Conservation (phyloP, 1,284 basidiomycete species). For the Ustilago curta region DNA sequence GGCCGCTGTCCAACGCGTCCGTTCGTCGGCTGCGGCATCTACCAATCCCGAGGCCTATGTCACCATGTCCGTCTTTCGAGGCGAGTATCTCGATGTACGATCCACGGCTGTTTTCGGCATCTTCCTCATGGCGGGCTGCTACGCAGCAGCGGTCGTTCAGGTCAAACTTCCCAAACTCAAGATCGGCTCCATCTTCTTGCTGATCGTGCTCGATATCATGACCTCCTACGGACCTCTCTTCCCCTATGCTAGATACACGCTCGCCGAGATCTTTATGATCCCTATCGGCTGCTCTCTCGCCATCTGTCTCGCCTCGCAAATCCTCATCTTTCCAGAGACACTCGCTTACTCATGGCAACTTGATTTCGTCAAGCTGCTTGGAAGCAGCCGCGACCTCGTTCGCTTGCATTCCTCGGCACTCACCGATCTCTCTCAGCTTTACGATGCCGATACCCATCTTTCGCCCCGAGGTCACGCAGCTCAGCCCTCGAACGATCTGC, state of each 20-base stretch:
- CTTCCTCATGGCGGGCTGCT: slow-evolving; percentile 78
- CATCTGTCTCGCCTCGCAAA: slow-evolving; percentile 66
- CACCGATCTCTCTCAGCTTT: slow-evolving; percentile 14
- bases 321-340: slow-evolving; percentile 80
- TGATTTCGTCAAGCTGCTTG: slow-evolving; percentile 60
- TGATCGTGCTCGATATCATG: slow-evolving; percentile 57
- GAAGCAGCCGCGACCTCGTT: slow-evolving; percentile 22
- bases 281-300: slow-evolving; percentile 49
- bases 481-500: slow-evolving; percentile 19
- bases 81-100: slow-evolving; percentile 77
- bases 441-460: slow-evolving; percentile 5
- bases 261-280: slow-evolving; percentile 70
- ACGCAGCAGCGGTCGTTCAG: slow-evolving; percentile 75
- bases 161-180: slow-evolving; percentile 76
- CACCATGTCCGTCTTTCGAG: slow-evolving; percentile 74
- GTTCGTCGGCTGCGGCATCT: slow-evolving; percentile 53
- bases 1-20: slow-evolving; percentile 72
- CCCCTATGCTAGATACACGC: slow-evolving; percentile 76
- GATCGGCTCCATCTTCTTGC: slow-evolving; percentile 72
- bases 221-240: slow-evolving; percentile 74
- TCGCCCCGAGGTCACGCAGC: not conserved
- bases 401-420: slow-evolving; percentile 30
- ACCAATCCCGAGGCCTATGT: slow-evolving; percentile 63
- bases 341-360: slow-evolving; percentile 74
- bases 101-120: slow-evolving; percentile 75